phyloP scores from a whole-genome alignment of 176 grass and related monocot genomes.

The sorghum (Sorghum bicolor) region Sorghum_bicolor_NCBIv3 NC_012873.2:61554001-61554500 shows the following conservation, averaged over 20 bases:
- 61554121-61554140: neutral
- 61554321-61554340: neutral
- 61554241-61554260: neutral
- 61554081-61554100: neutral
- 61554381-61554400: neutral
- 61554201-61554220: neutral
- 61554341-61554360: neutral
- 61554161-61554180: neutral
- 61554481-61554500: neutral
- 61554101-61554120: slow-evolving; percentile 15
- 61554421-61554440: neutral
- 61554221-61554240: neutral
- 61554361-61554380: neutral
- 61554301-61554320: neutral
- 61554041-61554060: neutral
- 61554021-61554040: neutral
- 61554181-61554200: neutral
- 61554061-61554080: neutral
- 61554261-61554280: neutral
- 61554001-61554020: slow-evolving; percentile 11
- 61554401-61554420: neutral
- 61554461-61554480: neutral
- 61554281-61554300: neutral
- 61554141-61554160: neutral
- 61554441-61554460: neutral